Evolutionary conservation across 768 basidiomycete genomes (phyloP), one percentile per base, ranked within the genome.

Genomic region (Hericium erinaceus): DNA sequence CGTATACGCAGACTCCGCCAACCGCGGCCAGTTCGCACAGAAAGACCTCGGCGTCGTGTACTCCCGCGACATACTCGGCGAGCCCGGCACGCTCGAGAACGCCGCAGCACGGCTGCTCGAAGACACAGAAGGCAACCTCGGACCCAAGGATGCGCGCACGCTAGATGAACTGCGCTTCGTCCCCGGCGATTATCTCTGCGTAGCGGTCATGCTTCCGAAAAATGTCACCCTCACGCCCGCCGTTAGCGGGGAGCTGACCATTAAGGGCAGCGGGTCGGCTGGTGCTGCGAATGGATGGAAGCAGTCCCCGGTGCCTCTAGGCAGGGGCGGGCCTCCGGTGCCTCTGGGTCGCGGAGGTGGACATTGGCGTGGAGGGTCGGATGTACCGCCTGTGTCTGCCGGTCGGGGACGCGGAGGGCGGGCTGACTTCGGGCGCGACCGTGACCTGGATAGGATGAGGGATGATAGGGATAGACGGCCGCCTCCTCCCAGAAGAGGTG

Each of bases 31-130:
- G 15, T 87, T 84, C 61, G 74, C 83, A 0, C 80, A 82, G 67
- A 91, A 91, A 72, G 90, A 92, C 46, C 80, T 92, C 46, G 90
- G 90, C 26, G 79, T 80, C 64, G 85, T 92, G 40, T 87, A 89
- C 69, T 88, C 89, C 48, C 84, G 89, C 60, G 91, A 92, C 70
- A 87, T 92, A 61, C 80, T 90, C 2, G 89, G 89, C 51, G 89
- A 90, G 68, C 85, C 87, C 3, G 88, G 88, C 38, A 70, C 83
- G 1, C 68, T 87, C 20, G 74, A 77, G 41, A 68, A 68, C 13
- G 73, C 81, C 6, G 86, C 87, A 0, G 77, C 84, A 0, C 78
- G 85, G 2, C 75, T 90, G 2, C 70, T 83, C 20, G 79, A 82
- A 48, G 84, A 84, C 58, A 57, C 63, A 0, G 77, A 77, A 20